Conservation (phyloP, 1,139 yeast species). For the Pichia sp. region DNA sequence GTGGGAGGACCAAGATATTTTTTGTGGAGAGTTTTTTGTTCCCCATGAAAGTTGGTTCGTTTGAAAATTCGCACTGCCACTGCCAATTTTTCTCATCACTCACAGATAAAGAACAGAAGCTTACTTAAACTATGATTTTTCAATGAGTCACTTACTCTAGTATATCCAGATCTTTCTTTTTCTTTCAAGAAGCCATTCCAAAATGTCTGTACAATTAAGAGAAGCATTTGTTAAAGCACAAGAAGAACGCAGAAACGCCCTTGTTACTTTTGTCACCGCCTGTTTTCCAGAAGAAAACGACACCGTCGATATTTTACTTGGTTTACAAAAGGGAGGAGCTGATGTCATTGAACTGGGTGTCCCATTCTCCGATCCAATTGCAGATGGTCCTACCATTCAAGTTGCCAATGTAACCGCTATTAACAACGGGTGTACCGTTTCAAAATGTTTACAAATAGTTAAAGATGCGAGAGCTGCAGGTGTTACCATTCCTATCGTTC, state of each 20-base stretch:
- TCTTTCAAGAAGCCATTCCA: not conserved
- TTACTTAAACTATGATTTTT: not conserved
- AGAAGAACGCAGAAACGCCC: slow-evolving; percentile 73
- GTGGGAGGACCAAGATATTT: too few relatives aligned
- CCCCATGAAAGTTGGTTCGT: not conserved
- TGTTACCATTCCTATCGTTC: slow-evolving; percentile 76
- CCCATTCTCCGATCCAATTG: slow-evolving; percentile 98
- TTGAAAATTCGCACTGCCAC: too few relatives aligned
- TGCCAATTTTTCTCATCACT: not conserved
- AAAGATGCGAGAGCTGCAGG: slow-evolving; percentile 72
- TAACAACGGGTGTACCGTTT: slow-evolving; percentile 71
- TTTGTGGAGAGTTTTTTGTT: too few relatives aligned
- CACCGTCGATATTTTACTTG: slow-evolving; percentile 77
- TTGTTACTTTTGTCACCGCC: slow-evolving; percentile 89
- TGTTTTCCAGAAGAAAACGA: slow-evolving; percentile 87
- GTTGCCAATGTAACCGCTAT: slow-evolving; percentile 74
- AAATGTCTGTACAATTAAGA: slow-evolving; percentile 64
- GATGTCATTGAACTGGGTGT: slow-evolving; percentile 92
- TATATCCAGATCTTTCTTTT: not conserved
- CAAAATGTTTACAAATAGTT: slow-evolving; percentile 63
- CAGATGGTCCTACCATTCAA: slow-evolving; percentile 97
- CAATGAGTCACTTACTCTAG: not conserved
- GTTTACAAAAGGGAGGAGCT: slow-evolving; percentile 91
- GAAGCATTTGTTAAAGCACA: slow-evolving; percentile 69
- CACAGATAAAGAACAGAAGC: not conserved